Evolutionary conservation across 1,139 yeast species (phyloP).

Genomic region (Hyphopichia burtonii): DNA sequence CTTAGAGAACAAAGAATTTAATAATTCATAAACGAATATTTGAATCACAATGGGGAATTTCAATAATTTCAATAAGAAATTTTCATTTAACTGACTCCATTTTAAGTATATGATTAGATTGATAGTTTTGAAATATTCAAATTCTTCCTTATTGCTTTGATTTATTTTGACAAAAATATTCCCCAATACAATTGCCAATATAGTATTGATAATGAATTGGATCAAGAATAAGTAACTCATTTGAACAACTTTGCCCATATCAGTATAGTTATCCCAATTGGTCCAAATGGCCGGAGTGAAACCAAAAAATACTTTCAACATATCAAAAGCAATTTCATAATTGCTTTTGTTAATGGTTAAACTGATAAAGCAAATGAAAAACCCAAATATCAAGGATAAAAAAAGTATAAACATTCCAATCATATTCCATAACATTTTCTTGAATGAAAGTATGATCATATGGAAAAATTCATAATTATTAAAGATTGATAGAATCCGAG

Average conservation of each 20-base stretch:
- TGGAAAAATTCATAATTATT: constrained; percentile 57
- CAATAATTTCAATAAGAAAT: constrained; percentile 20
- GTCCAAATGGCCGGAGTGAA: constrained; percentile 67
- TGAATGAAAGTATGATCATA: constrained; percentile 50
- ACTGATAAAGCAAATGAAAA: constrained; percentile 56
- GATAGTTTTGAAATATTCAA: constrained; percentile 40
- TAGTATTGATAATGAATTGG: constrained; percentile 58
- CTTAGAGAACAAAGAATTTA: constrained; percentile 16
- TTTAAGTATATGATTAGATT: constrained; percentile 37
- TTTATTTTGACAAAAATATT: constrained; percentile 42
- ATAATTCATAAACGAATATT: constrained; percentile 33
- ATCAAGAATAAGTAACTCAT: constrained; percentile 55
- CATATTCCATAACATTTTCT: constrained; percentile 56
- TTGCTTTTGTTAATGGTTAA: constrained; percentile 47
- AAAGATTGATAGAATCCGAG: constrained; percentile 53
- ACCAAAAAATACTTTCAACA: constrained; percentile 58
- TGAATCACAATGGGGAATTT: constrained; percentile 35
- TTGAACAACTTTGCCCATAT: constrained; percentile 49
- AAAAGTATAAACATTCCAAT: constrained; percentile 53
- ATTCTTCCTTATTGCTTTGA: constrained; percentile 40
- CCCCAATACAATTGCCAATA: constrained; percentile 57
- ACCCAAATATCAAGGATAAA: constrained; percentile 54
- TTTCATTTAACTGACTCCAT: constrained; percentile 5
- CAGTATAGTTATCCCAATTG: constrained; percentile 53
- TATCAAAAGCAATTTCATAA: constrained; percentile 52